Evolutionary conservation across 805 yeast species (phyloP).

Genomic region (Yarrowia yakushimensis): DNA sequence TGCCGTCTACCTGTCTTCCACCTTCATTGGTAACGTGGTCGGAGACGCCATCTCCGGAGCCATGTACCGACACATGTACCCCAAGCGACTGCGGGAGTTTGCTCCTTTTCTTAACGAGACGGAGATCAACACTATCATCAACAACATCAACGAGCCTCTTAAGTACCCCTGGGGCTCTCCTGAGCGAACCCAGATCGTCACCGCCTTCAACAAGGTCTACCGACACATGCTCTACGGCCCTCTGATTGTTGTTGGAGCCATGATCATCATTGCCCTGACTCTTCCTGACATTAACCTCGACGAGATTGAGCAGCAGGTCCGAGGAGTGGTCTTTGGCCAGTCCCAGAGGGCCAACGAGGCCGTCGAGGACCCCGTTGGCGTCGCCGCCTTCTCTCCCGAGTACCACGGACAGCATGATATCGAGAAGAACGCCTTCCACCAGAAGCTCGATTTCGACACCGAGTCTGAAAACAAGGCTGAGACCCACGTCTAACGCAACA

Average conservation of each 20-base stretch:
- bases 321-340: conserved; percentile 16
- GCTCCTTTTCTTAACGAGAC: neutral
- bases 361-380: conserved; percentile 8
- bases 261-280: conserved; percentile 24
- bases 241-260: conserved; percentile 23
- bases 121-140: conserved; percentile 1
- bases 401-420: conserved; percentile 16
- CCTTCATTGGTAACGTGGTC: conserved; percentile 60
- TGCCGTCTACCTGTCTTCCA: conserved; percentile 54
- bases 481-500: neutral
- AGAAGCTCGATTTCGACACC: neutral
- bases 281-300: conserved; percentile 24
- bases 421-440: conserved; percentile 4
- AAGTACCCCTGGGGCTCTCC: conserved; percentile 26
- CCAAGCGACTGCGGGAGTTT: conserved; percentile 35
- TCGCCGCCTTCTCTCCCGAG: conserved; percentile 13
- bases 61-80: conserved; percentile 62
- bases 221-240: conserved; percentile 26
- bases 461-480: neutral
- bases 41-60: conserved; percentile 68
- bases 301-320: conserved; percentile 15
- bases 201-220: conserved; percentile 26
- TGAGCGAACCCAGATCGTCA: conserved; percentile 25
- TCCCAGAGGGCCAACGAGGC: neutral
- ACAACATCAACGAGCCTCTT: conserved; percentile 20